These are phyloP conservation scores for Phascolomyces articulosus DNA, from an alignment of 371 early-diverging fungal species.

Conservation along the genomic window DNA sequence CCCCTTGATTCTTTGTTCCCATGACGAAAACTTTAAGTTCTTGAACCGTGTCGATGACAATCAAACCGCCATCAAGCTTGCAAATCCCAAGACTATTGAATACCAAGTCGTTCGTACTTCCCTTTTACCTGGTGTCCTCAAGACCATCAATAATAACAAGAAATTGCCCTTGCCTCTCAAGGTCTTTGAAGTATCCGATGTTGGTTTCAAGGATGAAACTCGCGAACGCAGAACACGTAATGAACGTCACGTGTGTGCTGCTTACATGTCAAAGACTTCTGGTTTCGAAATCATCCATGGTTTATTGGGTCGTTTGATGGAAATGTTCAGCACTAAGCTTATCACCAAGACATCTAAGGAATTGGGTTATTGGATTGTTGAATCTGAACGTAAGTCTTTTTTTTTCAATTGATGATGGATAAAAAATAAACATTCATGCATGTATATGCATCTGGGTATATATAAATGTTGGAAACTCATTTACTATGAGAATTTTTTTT, in stretches of 20 bases:
- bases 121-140: conserved; percentile 95
- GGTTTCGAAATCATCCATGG: conserved; percentile 97
- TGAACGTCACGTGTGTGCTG: conserved; percentile 88
- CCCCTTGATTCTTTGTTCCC: conserved; percentile 96
- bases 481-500: not conserved
- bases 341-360: conserved; percentile 43
- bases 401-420: not conserved
- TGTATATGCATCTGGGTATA: not conserved
- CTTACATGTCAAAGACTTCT: conserved; percentile 86
- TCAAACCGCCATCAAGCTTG: conserved; percentile 83
- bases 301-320: conserved; percentile 89
- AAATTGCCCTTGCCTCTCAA: conserved; percentile 92
- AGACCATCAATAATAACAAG: conserved; percentile 94
- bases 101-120: conserved; percentile 96
- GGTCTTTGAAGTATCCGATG: conserved; percentile 98
- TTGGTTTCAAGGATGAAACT: conserved; percentile 85
- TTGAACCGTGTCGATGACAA: conserved; percentile 81
- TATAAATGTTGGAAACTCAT: no score
- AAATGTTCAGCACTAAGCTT: conserved; percentile 68
- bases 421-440: not conserved
- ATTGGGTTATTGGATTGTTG: conserved; percentile 84
- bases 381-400: conserved; percentile 65
- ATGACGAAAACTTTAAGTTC: conserved; percentile 94
- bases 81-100: conserved; percentile 97
- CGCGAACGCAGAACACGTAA: conserved; percentile 89